Percentiles rank a stretch among this genome's conserved stretches.
phyloP scores from a whole-genome alignment of 257 asterid genomes.

The Craterostigma plantagineum region DNA sequence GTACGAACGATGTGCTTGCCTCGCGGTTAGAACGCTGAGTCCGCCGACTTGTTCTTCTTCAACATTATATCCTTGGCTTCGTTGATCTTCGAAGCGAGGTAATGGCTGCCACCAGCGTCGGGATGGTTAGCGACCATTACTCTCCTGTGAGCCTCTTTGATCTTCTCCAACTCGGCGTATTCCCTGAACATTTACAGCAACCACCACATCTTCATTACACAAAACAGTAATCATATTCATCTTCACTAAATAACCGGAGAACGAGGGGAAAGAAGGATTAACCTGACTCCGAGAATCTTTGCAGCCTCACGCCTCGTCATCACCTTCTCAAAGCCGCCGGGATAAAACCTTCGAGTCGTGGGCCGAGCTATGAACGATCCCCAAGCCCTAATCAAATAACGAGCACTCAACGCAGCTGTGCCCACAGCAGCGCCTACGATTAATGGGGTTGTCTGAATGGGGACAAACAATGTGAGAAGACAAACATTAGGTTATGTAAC shows the following conservation, averaged over 20 bases:
- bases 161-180: slow-evolving; percentile 24
- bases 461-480: too few species aligned
- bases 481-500: too few species aligned
- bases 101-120: slow-evolving; percentile 86
- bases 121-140: slow-evolving; percentile 88
- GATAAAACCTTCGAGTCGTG: slow-evolving; percentile 29
- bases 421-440: slow-evolving; percentile 35
- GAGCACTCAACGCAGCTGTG: slow-evolving; percentile 43
- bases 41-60: slow-evolving; percentile 19
- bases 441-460: too few species aligned
- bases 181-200: slow-evolving; percentile 28
- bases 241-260: too few species aligned
- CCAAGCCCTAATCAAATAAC: slow-evolving; percentile 40
- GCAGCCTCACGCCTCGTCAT: slow-evolving; percentile 77
- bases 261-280: too few species aligned
- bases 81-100: slow-evolving; percentile 70
- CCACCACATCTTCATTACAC: slow-evolving; percentile 1
- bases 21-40: slow-evolving; percentile 45
- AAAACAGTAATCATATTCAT: background rate
- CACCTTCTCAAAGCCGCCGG: slow-evolving; percentile 50
- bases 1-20: too few species aligned
- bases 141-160: slow-evolving; percentile 66
- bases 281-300: slow-evolving; percentile 70
- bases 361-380: slow-evolving; percentile 27
- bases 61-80: slow-evolving; percentile 60